Percentiles rank a stretch among this genome's conserved stretches.
Evolutionary conservation across 2,329 filamentous ascomycete species (phyloP).

Genomic region (Elsinoe batatas): DNA sequence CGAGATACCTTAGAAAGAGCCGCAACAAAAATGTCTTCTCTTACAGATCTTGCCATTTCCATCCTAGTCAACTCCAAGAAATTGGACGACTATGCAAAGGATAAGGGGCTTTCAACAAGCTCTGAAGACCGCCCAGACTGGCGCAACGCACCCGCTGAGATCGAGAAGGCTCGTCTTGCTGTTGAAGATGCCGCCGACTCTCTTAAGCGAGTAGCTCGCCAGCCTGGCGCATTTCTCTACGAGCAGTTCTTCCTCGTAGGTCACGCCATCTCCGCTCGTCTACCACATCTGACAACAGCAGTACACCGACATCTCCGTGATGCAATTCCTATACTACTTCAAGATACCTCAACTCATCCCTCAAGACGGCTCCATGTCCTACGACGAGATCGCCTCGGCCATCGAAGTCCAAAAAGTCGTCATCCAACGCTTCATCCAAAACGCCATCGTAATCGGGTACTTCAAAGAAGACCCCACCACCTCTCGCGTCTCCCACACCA

Average conservation of each 20-base stretch:
- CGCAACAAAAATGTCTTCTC: background rate
- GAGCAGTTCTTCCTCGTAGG: conserved; percentile 7
- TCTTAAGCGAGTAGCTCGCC: conserved; percentile 2
- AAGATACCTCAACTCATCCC: conserved; percentile 26
- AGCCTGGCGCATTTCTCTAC: conserved; percentile 8
- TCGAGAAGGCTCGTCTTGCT: conserved; percentile 5
- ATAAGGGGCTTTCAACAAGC: conserved; percentile 4
- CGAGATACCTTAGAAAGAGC: background rate
- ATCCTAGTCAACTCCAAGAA: conserved; percentile 8
- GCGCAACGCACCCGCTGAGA: conserved; percentile 2
- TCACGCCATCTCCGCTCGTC: background rate
- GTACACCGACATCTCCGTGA: conserved; percentile 11
- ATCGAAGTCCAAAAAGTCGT: conserved; percentile 21
- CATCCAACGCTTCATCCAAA: conserved; percentile 29
- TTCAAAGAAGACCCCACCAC: conserved; percentile 29
- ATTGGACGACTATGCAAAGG: conserved; percentile 9
- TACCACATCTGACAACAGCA: background rate
- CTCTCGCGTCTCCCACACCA: background rate
- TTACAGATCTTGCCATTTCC: conserved; percentile 4
- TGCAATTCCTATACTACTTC: conserved; percentile 22
- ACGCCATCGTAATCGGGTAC: conserved; percentile 31
- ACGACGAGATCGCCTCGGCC: conserved; percentile 21
- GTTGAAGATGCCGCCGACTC: conserved; percentile 7
- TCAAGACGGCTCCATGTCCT: conserved; percentile 19
- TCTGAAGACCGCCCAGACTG: background rate